phyloP scores from a whole-genome alignment of 305 asterid species.

The Plantago rigida region DNA sequence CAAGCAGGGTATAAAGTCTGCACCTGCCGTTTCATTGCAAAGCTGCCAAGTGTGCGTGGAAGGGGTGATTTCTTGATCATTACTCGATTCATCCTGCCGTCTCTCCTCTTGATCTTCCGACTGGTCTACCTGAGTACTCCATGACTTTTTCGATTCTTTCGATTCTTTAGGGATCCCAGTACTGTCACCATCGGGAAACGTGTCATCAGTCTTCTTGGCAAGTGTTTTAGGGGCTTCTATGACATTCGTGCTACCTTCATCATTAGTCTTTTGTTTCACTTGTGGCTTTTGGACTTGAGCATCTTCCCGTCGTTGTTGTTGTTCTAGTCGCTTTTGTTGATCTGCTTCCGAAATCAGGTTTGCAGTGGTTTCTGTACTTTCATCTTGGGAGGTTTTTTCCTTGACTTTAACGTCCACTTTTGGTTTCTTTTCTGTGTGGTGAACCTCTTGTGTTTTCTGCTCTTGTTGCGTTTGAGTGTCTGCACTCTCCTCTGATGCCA shows the following conservation, averaged over 20 bases:
- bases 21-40: constrained; percentile 59
- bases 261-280: constrained; percentile 32
- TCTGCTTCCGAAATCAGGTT: constrained; percentile 52
- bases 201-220: constrained; percentile 12
- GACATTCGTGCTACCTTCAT: constrained; percentile 31
- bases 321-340: constrained; percentile 42
- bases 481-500: constrained; percentile 38
- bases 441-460: constrained; percentile 17
- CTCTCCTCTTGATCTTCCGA: constrained; percentile 65
- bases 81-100: constrained; percentile 34
- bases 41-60: constrained; percentile 44
- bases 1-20: constrained; percentile 78
- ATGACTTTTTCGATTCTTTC: constrained; percentile 44
- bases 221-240: constrained; percentile 34
- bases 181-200: constrained; percentile 28
- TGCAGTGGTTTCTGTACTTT: constrained; percentile 20
- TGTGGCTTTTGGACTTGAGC: constrained; percentile 32
- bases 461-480: constrained; percentile 36
- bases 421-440: constrained; percentile 9
- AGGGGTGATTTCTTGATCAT: constrained; percentile 26
- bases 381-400: constrained; percentile 1
- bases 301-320: constrained; percentile 52
- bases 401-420: background rate
- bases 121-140: constrained; percentile 65
- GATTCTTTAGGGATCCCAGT: constrained; percentile 41